Percentiles rank a stretch among this genome's conserved stretches.
Evolutionary conservation across 139 green algal species (phyloP).

Genomic region (Picochlorum sp.): DNA sequence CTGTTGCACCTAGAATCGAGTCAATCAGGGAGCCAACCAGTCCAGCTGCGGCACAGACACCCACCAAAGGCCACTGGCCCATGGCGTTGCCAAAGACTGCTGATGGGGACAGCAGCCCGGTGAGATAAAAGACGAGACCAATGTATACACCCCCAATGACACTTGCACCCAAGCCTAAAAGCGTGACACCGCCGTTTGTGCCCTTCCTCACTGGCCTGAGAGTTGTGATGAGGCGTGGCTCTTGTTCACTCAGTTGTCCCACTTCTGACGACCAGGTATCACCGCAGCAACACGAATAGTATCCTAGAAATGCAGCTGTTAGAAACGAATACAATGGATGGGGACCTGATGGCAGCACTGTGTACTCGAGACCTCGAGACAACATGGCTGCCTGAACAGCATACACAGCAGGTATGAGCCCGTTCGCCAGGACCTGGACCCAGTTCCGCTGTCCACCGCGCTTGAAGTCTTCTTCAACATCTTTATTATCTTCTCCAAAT

Average conservation of each 20-base stretch:
- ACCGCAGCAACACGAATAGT: slow-evolving; percentile 82
- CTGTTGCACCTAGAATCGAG: slow-evolving; percentile 81
- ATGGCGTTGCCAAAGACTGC: slow-evolving; percentile 1
- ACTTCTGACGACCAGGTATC: slow-evolving; percentile 92
- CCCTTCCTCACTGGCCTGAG: slow-evolving; percentile 58
- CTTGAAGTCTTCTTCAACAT: slow-evolving; percentile 61
- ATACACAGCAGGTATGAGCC: slow-evolving; percentile 22
- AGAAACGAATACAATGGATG: slow-evolving; percentile 7
- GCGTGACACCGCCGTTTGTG: slow-evolving; percentile 80
- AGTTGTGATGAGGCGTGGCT: slow-evolving; percentile 77
- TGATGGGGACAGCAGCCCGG: slow-evolving; percentile 20
- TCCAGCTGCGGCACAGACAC: slow-evolving; percentile 53
- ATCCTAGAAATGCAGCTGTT: slow-evolving; percentile 54
- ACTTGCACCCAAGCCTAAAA: slow-evolving; percentile 55
- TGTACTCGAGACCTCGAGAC: slow-evolving; percentile 19
- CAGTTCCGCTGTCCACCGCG: slow-evolving; percentile 71
- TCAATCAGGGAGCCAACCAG: slow-evolving; percentile 81
- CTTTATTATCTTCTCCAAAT: slow-evolving; percentile 66
- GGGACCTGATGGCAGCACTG: background rate
- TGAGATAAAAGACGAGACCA: slow-evolving; percentile 48
- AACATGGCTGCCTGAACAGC: slow-evolving; percentile 7
- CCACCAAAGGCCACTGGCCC: slow-evolving; percentile 24
- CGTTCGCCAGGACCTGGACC: slow-evolving; percentile 54
- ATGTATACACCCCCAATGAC: slow-evolving; percentile 68
- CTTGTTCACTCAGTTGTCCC: slow-evolving; percentile 52